phyloP scores from a whole-genome alignment of 1,139 yeast species.

The Lodderomyces orthopsilosis region DNA sequence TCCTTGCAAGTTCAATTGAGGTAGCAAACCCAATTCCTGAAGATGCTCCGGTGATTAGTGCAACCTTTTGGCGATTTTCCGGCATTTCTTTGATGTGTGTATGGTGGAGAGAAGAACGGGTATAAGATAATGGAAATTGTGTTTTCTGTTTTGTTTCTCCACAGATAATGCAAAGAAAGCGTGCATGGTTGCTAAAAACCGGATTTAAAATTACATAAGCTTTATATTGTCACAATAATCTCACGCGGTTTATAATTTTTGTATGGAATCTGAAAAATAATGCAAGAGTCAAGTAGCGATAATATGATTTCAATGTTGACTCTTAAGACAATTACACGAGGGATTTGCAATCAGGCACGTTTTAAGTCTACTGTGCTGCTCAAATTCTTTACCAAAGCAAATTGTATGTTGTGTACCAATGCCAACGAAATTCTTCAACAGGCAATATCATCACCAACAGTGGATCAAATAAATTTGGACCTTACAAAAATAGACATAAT shows the following conservation, averaged over 20 bases:
- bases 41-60: conserved; percentile 75
- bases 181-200: too few species aligned
- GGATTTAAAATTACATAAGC: too few species aligned
- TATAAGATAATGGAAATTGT: neutral
- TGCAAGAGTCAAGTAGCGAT: too few species aligned
- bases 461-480: conserved; percentile 23
- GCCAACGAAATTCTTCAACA: conserved; percentile 57
- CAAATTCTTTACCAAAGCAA: conserved; percentile 73
- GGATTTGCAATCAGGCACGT: neutral
- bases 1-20: conserved; percentile 59
- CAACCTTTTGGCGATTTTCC: conserved; percentile 31
- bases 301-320: neutral
- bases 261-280: too few species aligned
- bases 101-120: neutral
- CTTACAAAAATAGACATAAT: conserved; percentile 63
- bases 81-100: neutral
- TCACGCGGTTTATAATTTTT: too few species aligned
- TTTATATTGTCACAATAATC: too few species aligned
- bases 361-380: conserved; percentile 19
- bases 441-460: conserved; percentile 22
- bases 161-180: too few species aligned
- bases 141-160: neutral
- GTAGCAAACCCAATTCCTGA: conserved; percentile 76
- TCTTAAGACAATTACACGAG: neutral
- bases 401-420: conserved; percentile 74